Conservation (phyloP, 345 rosid genomes). For the Carallia pectinifolia region DNA sequence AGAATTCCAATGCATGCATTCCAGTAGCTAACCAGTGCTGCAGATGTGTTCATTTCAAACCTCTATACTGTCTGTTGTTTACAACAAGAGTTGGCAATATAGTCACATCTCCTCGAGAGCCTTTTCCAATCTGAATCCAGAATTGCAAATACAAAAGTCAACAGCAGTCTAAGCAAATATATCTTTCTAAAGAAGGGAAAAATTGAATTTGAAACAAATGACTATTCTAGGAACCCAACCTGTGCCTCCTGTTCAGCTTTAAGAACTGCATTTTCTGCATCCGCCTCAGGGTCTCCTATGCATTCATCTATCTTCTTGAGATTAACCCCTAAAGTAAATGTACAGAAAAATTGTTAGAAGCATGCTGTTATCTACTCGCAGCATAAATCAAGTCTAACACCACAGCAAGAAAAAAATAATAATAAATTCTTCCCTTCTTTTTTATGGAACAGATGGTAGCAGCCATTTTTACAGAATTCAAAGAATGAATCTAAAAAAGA, state of each 20-base stretch:
- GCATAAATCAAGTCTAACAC: not conserved
- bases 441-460: no score
- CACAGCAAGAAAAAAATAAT: no score
- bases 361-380: not conserved
- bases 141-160: not conserved
- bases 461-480: no score
- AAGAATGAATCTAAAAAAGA: no score
- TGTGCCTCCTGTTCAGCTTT: constrained; percentile 84
- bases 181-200: not conserved
- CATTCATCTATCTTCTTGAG: constrained; percentile 70
- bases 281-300: constrained; percentile 70
- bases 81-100: constrained; percentile 49
- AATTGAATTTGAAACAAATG: constrained; percentile 1
- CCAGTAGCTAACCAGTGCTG: not conserved
- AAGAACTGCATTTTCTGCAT: constrained; percentile 68
- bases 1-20: not conserved
- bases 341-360: not conserved
- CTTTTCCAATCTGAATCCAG: constrained; percentile 43
- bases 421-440: no score
- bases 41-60: constrained; percentile 18
- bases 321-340: constrained; percentile 54
- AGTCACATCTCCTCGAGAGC: constrained; percentile 54
- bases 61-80: constrained; percentile 49
- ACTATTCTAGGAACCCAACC: constrained; percentile 34
- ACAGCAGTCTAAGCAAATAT: not conserved